Base-by-base conservation (phyloP, 2,329 filamentous ascomycete genomes). In the Periconia sp. region DNA sequence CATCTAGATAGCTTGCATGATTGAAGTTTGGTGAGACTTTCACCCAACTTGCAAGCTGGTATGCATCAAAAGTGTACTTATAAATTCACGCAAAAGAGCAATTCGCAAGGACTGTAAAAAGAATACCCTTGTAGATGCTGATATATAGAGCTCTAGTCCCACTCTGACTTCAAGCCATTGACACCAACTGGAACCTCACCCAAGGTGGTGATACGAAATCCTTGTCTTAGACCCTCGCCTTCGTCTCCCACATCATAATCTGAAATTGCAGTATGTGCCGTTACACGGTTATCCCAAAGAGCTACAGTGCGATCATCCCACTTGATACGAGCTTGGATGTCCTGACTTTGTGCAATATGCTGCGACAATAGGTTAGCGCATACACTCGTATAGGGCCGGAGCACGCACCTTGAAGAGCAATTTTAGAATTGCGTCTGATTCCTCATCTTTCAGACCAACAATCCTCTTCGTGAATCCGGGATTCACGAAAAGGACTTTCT, bases 231-330 rank as follows among this genome's bases (percentile, higher is more conserved):
- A 17, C 51, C 55, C 36, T 55, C 55, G 2, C 50, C 56, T 18
- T 58, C 54, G 17, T 58, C 58, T 23, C 43, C 51, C 4, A 56
- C 52, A 31, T 58, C 48, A 29, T 60, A 95, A 65, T 94, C 89
- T 1, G 90, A 76, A 23, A 92, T 75, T 1, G 88, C 89, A 6
- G 86, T 86, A 68, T 94, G 89, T 57, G 83, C 79, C 5, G 86
- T 89, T 1, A 90, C 81, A 19, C 88, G 78, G 72, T 91, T 92
- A 66, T 92, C 88, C 88, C 88, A 92, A 1, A 92, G 82, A 2
- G 92, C 86, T 2, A 92, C 88, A 0, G 87, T 91, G 13, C 82
- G 80, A 43, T 82, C 78, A 59, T 84, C 82, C 88, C 88, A 94
- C 66, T 85, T 86, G 36, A 94, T 78, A 17, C 87, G 80, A 3